Evolutionary conservation across 805 yeast species (phyloP).

Genomic region (Wickerhamomyces chambardii): DNA sequence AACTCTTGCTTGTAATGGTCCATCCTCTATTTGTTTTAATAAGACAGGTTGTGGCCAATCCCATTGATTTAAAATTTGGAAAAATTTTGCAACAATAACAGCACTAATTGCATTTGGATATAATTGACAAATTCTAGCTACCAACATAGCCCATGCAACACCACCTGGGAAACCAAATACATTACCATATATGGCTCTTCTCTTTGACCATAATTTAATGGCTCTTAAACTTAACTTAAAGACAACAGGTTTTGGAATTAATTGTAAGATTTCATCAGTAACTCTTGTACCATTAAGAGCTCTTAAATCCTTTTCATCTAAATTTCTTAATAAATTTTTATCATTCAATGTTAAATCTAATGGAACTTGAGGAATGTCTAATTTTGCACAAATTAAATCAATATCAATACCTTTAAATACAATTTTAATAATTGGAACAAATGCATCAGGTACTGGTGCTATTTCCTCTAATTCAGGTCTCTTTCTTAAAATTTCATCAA

Average conservation of each 20-base stretch:
- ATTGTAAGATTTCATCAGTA: constrained; percentile 82
- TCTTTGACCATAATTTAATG: constrained; percentile 94
- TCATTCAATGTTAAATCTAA: constrained; percentile 65
- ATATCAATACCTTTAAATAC: constrained; percentile 88
- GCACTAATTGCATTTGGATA: constrained; percentile 96
- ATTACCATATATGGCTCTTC: constrained; percentile 89
- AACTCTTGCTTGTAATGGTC: constrained; percentile 90
- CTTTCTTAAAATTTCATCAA: constrained; percentile 56
- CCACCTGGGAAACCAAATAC: constrained; percentile 99
- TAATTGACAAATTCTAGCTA: constrained; percentile 94
- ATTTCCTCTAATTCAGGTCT: constrained; percentile 86
- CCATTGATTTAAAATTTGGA: constrained; percentile 83
- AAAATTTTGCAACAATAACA: constrained; percentile 82
- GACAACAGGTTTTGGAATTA: constrained; percentile 89
- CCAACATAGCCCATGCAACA: constrained; percentile 99
- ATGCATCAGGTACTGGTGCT: constrained; percentile 92
- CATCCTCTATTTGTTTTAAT: constrained; percentile 89
- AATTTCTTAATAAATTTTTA: constrained; percentile 74
- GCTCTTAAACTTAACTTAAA: constrained; percentile 91
- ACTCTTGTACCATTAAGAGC: constrained; percentile 95
- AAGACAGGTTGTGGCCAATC: constrained; percentile 98
- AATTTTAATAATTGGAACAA: constrained; percentile 91
- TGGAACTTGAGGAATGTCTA: constrained; percentile 83
- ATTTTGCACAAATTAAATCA: constrained; percentile 78
- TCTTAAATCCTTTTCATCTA: constrained; percentile 87